Conservation (phyloP, 441 rosid genomes). For the Theobroma grandiflorum region DNA sequence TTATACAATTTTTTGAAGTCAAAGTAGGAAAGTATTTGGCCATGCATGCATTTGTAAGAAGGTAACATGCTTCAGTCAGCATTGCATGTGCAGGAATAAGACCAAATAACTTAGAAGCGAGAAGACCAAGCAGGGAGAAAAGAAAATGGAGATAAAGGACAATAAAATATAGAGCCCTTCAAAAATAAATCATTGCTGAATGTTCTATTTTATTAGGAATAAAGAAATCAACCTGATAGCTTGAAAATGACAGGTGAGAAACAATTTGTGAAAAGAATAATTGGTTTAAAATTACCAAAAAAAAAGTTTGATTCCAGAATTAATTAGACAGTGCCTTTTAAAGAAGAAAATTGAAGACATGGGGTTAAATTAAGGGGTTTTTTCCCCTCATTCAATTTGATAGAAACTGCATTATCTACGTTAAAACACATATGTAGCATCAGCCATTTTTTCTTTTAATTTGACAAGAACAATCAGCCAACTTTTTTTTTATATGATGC, state of each 20-base stretch:
- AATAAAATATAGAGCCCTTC: conserved; percentile 25
- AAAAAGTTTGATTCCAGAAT: not conserved
- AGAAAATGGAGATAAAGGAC: conserved; percentile 18
- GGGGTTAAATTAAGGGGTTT: not conserved
- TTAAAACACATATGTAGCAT: not conserved
- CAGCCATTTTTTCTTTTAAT: too few relatives aligned
- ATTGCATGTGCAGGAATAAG: conserved; percentile 69
- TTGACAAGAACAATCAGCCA: conserved; percentile 2
- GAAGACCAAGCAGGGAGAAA: conserved; percentile 25
- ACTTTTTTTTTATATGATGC: not conserved
- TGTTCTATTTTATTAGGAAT: conserved; percentile 19
- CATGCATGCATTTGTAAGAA: conserved; percentile 63
- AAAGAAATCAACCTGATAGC: not conserved
- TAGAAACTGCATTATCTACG: not conserved
- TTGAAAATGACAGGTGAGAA: conserved; percentile 25
- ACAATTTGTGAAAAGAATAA: conserved; percentile 20
- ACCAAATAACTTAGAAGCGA: conserved; percentile 25
- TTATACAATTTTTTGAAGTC: conserved; percentile 51
- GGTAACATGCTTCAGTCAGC: conserved; percentile 83
- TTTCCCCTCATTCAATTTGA: not conserved
- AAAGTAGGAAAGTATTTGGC: conserved; percentile 52
- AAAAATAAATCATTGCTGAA: conserved; percentile 24
- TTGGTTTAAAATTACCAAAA: not conserved
- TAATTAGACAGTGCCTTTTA: not conserved
- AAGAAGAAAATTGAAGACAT: too few relatives aligned